Evolutionary conservation across 345 rosid genomes (phyloP), one percentile per base, ranked within the genome.

Genomic region (Citrus maxima): DNA sequence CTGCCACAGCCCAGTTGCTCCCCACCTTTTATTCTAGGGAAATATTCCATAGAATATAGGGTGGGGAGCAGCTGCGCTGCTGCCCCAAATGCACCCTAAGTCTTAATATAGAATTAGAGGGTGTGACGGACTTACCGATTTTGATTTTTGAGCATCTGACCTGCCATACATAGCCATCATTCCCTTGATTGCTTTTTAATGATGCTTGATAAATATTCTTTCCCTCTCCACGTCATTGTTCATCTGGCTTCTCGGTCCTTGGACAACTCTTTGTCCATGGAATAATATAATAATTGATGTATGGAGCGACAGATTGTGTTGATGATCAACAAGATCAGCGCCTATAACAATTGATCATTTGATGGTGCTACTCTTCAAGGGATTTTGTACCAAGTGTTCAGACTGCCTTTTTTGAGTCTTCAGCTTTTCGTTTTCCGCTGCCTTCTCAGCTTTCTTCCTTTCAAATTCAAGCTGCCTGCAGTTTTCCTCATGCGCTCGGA

Each of bases 401-500:
- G 85, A 35, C 77, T 75, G 85, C 79, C 73, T 77, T 81, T 78
- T 81, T 16, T 77, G 38, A 72, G 49, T 67, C 84, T 80, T 84
- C 81, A 80, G 66, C 67, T 80, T 90, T 77, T 85, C 89, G 28
- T 84, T 89, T 63, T 86, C 92, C 12, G 82, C 87, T 62, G 85
- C 88, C 74, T 82, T 89, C 64, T 56, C 87, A 61, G 87, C 87
- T 85, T 83, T 92, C 82, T 85, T 87, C 91, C 82, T 93, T 80
- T 89, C 95, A 61, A 84, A 63, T 80, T 90, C 98, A 19, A 85
- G 81, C 82, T 87, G 94, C 88, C 85, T 90, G 89, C 89, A 81
- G 87, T 93, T 93, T 80, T 91, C 98, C 22, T 84, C 84, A 3
- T 90, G 95, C n/a, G 98, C 92, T 66, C 86, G 93, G 65, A 84